phyloP scores from a whole-genome alignment of 2,329 filamentous ascomycete species.

The Aspergillus aculeatinus region DNA sequence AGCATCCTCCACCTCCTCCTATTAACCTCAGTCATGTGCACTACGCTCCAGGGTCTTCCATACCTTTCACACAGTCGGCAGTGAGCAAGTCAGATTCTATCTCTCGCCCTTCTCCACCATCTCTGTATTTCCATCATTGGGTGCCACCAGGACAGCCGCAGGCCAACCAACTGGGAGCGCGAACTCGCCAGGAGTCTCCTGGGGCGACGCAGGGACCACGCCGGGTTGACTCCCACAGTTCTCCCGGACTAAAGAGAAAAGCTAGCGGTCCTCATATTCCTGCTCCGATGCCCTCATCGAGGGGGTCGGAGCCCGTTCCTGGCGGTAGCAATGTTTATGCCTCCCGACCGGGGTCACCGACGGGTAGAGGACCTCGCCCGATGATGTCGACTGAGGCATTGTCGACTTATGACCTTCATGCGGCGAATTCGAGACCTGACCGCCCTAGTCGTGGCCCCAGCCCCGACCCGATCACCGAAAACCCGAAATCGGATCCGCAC shows the following conservation, averaged over 20 bases:
- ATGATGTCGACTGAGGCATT: slow-evolving; percentile 9
- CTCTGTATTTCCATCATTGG: slow-evolving; percentile 92
- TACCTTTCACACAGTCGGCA: slow-evolving; percentile 54
- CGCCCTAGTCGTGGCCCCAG: background rate
- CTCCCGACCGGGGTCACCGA: slow-evolving; percentile 25
- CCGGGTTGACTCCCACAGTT: slow-evolving; percentile 65
- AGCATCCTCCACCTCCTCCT: slow-evolving; percentile 33
- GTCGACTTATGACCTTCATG: slow-evolving; percentile 3
- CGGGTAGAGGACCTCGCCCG: slow-evolving; percentile 26
- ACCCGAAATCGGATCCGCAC: background rate
- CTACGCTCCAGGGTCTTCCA: slow-evolving; percentile 33
- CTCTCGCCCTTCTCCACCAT: slow-evolving; percentile 65
- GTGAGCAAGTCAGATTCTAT: slow-evolving; percentile 55
- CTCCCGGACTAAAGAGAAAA: slow-evolving; percentile 78
- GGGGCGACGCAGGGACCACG: slow-evolving; percentile 48
- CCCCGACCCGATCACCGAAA: background rate
- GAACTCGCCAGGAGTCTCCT: slow-evolving; percentile 56
- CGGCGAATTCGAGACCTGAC: background rate
- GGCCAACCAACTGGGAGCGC: slow-evolving; percentile 73
- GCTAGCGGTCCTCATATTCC: slow-evolving; percentile 56
- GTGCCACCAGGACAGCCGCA: slow-evolving; percentile 72
- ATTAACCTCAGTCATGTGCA: slow-evolving; percentile 24
- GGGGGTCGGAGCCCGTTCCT: slow-evolving; percentile 40
- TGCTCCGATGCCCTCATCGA: slow-evolving; percentile 52
- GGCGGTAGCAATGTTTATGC: background rate